Base-by-base conservation (phyloP, 148 eudicot genomes). In the Arctostaphylos glauca region DNA sequence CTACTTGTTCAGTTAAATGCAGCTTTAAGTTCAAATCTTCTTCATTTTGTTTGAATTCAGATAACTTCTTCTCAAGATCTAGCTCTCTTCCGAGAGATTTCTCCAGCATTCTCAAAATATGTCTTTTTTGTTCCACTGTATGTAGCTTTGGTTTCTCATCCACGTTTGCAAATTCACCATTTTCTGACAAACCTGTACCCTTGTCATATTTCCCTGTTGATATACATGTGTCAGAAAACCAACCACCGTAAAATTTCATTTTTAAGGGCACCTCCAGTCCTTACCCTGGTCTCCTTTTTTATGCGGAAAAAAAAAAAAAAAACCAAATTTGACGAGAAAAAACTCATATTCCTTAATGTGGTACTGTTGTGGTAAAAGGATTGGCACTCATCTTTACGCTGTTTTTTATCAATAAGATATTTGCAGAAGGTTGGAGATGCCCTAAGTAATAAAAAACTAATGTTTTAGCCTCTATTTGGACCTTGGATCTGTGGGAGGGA, bases 31-130 rank as follows among this genome's bases (percentile, higher is more conserved):
- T 89, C 49, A 92, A 71, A 84, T 92, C 94, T 80, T 96, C 92
- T 81, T 94, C 96, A 70, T 88, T 88, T 92, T 90, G 92, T 81
- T 88, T 90, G 9, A 79, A 81, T 55, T 86, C 89, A 19, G 85
- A 81, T 23, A 96, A 81, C 81, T 92, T 91, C 84, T 91, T 92
- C 87, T 91, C 97, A 0, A 94, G 90, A 82, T 92, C 91, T 16
- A 93, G 87, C 87, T 96, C 96, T 78, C 91, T 81, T 77, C 91
- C 89, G 53, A 93, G 88, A 72, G 98, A 92, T 80, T 87, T 92
- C 67, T 96, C 96, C 86, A 92, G 84, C 98, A 94, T 95, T 80
- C 89, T 91, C 18, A 93, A 83, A 76, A 91, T 87, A 84, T 86
- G 89, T 74, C 88, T 88, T 82, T 90, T 90, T 58, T 90, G 92